Percentiles rank a stretch among this genome's conserved stretches.
phyloP scores from a whole-genome alignment of 805 yeast species.

The Isabelozyma pseudorhagii region DNA sequence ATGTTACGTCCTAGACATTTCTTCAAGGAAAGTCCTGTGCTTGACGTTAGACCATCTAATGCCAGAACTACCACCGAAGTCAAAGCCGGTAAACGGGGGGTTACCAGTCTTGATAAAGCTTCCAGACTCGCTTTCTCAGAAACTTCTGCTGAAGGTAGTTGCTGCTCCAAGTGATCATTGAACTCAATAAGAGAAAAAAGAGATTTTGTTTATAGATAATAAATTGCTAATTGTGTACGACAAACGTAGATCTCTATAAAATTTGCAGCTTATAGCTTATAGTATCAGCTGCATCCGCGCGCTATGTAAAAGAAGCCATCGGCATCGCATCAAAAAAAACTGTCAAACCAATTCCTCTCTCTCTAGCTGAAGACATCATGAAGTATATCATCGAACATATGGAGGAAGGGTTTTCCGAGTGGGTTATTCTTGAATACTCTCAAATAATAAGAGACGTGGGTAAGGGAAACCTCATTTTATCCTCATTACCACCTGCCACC shows the following conservation, averaged over 20 bases:
- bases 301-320: no score
- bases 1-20: conserved; percentile 77
- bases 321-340: background rate
- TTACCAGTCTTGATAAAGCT: conserved; percentile 35
- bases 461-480: conserved; percentile 63
- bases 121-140: conserved; percentile 37
- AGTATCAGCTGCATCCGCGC: no score
- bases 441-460: conserved; percentile 86
- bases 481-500: conserved; percentile 70
- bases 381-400: conserved; percentile 94
- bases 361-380: conserved; percentile 38
- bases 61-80: conserved; percentile 41
- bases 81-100: conserved; percentile 29
- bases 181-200: no score
- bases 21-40: conserved; percentile 73
- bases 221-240: no score
- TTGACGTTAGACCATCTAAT: conserved; percentile 68
- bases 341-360: background rate
- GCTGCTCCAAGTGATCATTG: conserved; percentile 3
- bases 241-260: no score
- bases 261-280: no score
- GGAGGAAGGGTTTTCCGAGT: conserved; percentile 95
- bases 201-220: background rate
- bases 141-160: conserved; percentile 12
- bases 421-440: conserved; percentile 88